A percentile compares a stretch with the other conserved stretches of the same genome.
phyloP scores from a whole-genome alignment of 2,329 filamentous ascomycete species.

The Apiospora marii region DNA sequence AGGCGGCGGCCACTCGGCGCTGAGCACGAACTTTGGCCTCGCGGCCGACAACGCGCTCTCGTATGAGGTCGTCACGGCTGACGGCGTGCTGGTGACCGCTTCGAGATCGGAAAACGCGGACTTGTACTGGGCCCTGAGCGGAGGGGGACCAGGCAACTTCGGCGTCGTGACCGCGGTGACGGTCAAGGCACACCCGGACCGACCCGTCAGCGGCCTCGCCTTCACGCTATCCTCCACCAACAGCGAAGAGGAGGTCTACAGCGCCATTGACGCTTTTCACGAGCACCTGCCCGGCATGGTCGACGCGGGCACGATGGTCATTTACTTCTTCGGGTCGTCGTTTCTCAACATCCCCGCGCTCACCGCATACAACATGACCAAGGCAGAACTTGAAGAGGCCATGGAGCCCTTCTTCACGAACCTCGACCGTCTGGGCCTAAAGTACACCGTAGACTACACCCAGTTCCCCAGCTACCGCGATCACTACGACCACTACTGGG shows the following conservation, averaged over 20 bases:
- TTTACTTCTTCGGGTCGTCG: slow-evolving; percentile 33
- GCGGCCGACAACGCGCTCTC: slow-evolving; percentile 64
- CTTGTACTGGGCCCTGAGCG: slow-evolving; percentile 61
- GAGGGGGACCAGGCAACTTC: slow-evolving; percentile 58
- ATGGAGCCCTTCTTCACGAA: slow-evolving; percentile 37
- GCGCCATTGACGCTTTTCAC: slow-evolving; percentile 36
- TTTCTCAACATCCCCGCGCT: slow-evolving; percentile 34
- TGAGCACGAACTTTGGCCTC: slow-evolving; percentile 64
- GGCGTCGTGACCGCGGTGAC: slow-evolving; percentile 50
- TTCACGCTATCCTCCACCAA: slow-evolving; percentile 30
- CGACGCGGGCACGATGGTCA: slow-evolving; percentile 36
- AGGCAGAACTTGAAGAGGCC: slow-evolving; percentile 37
- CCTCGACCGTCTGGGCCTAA: slow-evolving; percentile 36
- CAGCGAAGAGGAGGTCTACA: slow-evolving; percentile 31
- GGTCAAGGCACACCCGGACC: slow-evolving; percentile 33
- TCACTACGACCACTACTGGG: slow-evolving; percentile 45
- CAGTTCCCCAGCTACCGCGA: slow-evolving; percentile 41
- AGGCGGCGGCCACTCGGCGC: slow-evolving; percentile 65
- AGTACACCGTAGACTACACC: slow-evolving; percentile 35
- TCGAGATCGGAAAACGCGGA: slow-evolving; percentile 52
- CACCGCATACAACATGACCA: slow-evolving; percentile 39
- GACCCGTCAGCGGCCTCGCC: slow-evolving; percentile 31
- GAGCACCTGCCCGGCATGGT: slow-evolving; percentile 35
- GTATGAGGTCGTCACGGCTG: slow-evolving; percentile 52
- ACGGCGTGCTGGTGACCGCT: slow-evolving; percentile 45